Conservation (phyloP, 352 stramenopile genomes). For the Phytophthora agathidicida region DNA sequence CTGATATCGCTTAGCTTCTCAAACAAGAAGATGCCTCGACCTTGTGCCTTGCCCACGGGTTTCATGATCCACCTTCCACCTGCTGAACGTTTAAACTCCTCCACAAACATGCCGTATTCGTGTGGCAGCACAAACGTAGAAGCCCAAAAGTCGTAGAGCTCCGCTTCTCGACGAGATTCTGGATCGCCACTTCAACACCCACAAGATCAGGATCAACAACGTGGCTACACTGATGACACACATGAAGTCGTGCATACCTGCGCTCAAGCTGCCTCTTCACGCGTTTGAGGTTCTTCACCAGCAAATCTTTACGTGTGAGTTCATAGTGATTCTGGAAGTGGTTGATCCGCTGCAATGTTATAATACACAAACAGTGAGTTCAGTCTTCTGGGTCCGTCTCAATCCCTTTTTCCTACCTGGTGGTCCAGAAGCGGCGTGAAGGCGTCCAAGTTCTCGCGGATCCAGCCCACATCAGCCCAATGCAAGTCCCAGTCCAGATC, state of each 20-base stretch:
- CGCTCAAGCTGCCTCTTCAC: slow-evolving; percentile 85
- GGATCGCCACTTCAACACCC: slow-evolving; percentile 33
- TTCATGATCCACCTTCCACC: slow-evolving; percentile 95
- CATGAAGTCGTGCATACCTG: slow-evolving; percentile 39
- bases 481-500: slow-evolving; percentile 85
- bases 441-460: slow-evolving; percentile 77
- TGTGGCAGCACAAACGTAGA: slow-evolving; percentile 88
- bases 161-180: slow-evolving; percentile 39
- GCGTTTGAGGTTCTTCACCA: slow-evolving; percentile 93
- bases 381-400: background rate
- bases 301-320: slow-evolving; percentile 89
- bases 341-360: slow-evolving; percentile 83
- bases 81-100: slow-evolving; percentile 67
- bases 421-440: slow-evolving; percentile 70
- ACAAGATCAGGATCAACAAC: background rate
- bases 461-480: slow-evolving; percentile 86
- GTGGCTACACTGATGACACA: slow-evolving; percentile 20
- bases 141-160: slow-evolving; percentile 67
- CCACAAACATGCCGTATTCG: slow-evolving; percentile 86
- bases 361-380: slow-evolving; percentile 15
- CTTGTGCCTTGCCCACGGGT: slow-evolving; percentile 84
- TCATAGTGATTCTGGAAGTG: slow-evolving; percentile 95
- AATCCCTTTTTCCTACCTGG: slow-evolving; percentile 34
- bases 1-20: slow-evolving; percentile 88
- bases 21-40: slow-evolving; percentile 89